Evolutionary conservation across 2,329 filamentous ascomycete genomes (phyloP).

Genomic region (Phyllosticta paracitricarpa): DNA sequence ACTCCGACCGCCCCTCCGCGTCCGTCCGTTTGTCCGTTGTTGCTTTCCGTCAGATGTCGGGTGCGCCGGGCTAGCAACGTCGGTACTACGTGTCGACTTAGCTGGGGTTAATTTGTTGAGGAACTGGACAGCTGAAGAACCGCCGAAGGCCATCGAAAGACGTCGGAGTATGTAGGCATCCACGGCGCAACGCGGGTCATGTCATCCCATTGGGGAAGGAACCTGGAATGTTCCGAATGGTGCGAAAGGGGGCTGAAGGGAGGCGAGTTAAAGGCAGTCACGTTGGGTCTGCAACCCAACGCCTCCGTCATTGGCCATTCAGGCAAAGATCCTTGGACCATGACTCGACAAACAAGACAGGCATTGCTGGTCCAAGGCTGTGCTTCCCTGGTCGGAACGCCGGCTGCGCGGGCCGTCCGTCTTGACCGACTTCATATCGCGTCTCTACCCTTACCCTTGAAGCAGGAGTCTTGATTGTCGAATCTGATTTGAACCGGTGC

Average conservation of each 20-base stretch:
- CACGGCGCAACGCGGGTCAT: neutral
- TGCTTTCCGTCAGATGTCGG: neutral
- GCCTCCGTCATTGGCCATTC: neutral
- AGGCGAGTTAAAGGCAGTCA: neutral
- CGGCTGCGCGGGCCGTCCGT: neutral
- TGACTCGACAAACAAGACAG: neutral
- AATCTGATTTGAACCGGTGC: conserved; percentile 4
- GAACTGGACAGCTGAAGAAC: neutral
- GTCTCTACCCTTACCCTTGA: conserved; percentile 9
- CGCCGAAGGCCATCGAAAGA: neutral
- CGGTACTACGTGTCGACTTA: neutral
- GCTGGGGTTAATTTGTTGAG: neutral
- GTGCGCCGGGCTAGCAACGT: neutral
- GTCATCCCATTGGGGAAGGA: neutral
- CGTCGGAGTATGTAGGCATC: neutral
- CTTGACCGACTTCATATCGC: conserved; percentile 4
- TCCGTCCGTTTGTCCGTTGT: neutral
- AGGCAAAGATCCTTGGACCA: neutral
- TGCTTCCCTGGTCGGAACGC: neutral
- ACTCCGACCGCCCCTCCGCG: neutral
- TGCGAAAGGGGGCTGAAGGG: neutral
- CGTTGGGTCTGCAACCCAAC: neutral
- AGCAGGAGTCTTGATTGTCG: conserved; percentile 4
- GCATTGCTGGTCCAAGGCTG: neutral
- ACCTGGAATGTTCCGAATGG: neutral